A percentile compares a stretch with the other conserved stretches of the same genome.
These are phyloP conservation scores for Botrytis fabae DNA, from an alignment of 2,329 filamentous ascomycete genomes.

Conservation along the genomic window DNA sequence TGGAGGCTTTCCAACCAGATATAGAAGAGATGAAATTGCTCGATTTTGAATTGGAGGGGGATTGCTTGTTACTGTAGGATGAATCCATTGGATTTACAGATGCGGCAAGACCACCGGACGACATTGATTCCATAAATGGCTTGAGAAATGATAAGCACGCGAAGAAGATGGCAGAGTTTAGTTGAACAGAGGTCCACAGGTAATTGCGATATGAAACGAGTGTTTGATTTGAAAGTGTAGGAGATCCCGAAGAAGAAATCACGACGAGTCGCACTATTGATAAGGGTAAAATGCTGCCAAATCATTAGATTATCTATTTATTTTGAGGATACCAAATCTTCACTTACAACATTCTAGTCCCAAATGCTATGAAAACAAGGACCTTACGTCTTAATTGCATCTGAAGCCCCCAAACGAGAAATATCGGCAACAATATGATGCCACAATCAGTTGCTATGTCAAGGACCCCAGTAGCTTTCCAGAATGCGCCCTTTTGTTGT, in stretches of 20 bases:
- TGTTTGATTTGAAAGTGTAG: constrained; percentile 26
- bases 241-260: constrained; percentile 23
- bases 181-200: constrained; percentile 30
- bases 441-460: constrained; percentile 50
- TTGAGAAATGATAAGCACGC: constrained; percentile 32
- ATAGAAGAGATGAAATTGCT: constrained; percentile 23
- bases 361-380: constrained; percentile 30
- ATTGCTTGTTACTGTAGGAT: constrained; percentile 20
- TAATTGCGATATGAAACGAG: constrained; percentile 26
- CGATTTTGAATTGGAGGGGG: constrained; percentile 21
- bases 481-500: constrained; percentile 38
- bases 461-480: constrained; percentile 51
- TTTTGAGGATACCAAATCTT: background rate
- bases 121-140: constrained; percentile 32
- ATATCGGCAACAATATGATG: constrained; percentile 49
- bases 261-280: constrained; percentile 29
- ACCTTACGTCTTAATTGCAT: constrained; percentile 43
- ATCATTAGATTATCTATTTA: constrained; percentile 1
- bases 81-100: constrained; percentile 27
- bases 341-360: constrained; percentile 41
- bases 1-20: constrained; percentile 22
- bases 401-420: constrained; percentile 49
- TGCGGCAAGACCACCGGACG: constrained; percentile 27
- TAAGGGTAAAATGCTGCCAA: constrained; percentile 42
- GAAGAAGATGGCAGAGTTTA: constrained; percentile 31